These are phyloP conservation scores for Penicillium cinerascens DNA, from an alignment of 495 filamentous ascomycete species.

Conservation along the genomic window DNA sequence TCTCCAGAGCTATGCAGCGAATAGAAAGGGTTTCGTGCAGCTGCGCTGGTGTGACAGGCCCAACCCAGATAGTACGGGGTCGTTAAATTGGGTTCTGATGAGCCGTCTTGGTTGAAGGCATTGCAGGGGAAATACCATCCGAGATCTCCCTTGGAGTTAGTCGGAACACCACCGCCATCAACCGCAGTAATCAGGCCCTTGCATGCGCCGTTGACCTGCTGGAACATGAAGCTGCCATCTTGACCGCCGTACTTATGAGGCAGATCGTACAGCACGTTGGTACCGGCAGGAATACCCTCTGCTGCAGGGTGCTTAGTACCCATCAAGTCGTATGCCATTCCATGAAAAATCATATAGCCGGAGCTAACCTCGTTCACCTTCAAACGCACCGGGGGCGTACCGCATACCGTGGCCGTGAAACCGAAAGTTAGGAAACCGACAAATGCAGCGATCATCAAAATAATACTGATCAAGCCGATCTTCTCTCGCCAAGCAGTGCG, in stretches of 20 bases:
- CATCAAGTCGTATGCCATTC: conserved; percentile 75
- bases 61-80: conserved; percentile 77
- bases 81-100: conserved; percentile 68
- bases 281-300: conserved; percentile 61
- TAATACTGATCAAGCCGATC: conserved; percentile 94
- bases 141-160: conserved; percentile 66
- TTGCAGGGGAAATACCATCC: conserved; percentile 98
- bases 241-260: conserved; percentile 74
- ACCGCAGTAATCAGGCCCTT: conserved; percentile 80
- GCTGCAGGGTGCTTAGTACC: conserved; percentile 74
- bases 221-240: conserved; percentile 96
- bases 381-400: conserved; percentile 59
- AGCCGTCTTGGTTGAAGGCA: conserved; percentile 91
- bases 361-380: conserved; percentile 73
- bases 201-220: conserved; percentile 97
- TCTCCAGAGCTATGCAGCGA: conserved; percentile 55
- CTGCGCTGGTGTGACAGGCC: conserved; percentile 76
- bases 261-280: conserved; percentile 84
- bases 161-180: conserved; percentile 71
- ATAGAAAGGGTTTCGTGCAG: conserved; percentile 73
- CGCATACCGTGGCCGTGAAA: conserved; percentile 87
- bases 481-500: conserved; percentile 97
- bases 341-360: conserved; percentile 96
- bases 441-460: conserved; percentile 78
- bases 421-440: conserved; percentile 98